A percentile compares a stretch with the other conserved stretches of the same genome.
Conservation (phyloP, 768 basidiomycete genomes). For the Amanita thiersii region DNA sequence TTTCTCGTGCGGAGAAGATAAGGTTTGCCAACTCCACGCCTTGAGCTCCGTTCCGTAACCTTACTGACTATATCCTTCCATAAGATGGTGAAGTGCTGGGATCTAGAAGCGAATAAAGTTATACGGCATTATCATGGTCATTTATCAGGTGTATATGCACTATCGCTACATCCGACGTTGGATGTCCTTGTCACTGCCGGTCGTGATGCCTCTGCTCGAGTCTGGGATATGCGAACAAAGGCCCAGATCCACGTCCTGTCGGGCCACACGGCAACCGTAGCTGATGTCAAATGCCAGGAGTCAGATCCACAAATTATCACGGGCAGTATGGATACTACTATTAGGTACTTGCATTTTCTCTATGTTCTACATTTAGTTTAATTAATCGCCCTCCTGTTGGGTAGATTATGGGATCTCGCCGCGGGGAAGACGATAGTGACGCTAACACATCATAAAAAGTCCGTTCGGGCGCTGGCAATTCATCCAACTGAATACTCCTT, state of each 20-base stretch:
- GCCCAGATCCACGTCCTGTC: constrained; percentile 89
- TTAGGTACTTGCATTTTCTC: constrained; percentile 45
- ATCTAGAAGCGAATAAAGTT: constrained; percentile 97
- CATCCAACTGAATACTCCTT: constrained; percentile 97
- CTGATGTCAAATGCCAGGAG: constrained; percentile 93
- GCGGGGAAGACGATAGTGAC: constrained; percentile 96
- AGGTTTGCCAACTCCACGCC: constrained; percentile 42
- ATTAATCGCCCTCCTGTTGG: constrained; percentile 6
- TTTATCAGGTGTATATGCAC: constrained; percentile 92
- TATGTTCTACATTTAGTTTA: background rate
- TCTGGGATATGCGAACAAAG: constrained; percentile 99
- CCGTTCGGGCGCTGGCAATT: constrained; percentile 87
- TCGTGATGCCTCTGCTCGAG: constrained; percentile 92
- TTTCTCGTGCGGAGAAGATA: constrained; percentile 97
- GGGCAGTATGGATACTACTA: constrained; percentile 96
- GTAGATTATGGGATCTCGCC: constrained; percentile 91
- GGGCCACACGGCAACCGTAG: constrained; percentile 93
- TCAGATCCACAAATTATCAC: constrained; percentile 98
- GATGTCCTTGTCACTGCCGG: constrained; percentile 94
- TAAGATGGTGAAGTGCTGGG: constrained; percentile 99
- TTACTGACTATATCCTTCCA: background rate
- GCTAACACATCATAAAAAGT: constrained; percentile 99
- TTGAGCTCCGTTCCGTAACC: constrained; percentile 3
- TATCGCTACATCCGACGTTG: constrained; percentile 90
- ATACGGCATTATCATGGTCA: constrained; percentile 99